phyloP scores from a whole-genome alignment of 2,329 filamentous ascomycete genomes.

The Tolypocladium capitatum region DNA sequence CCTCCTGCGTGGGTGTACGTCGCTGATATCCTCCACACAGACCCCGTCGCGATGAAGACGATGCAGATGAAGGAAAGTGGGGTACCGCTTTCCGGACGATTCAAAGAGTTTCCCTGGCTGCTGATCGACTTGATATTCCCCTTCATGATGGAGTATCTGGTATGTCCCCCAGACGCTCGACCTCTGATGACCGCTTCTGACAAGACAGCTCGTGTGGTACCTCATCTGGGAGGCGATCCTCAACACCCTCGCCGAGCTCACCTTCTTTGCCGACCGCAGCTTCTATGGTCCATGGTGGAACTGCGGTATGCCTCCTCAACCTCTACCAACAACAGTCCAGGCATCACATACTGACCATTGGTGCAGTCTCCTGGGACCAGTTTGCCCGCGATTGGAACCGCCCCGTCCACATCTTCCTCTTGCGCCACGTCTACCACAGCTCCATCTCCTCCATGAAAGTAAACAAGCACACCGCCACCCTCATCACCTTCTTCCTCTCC shows the following conservation, averaged over 20 bases:
- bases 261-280: conserved; percentile 61
- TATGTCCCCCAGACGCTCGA: conserved; percentile 9
- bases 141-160: conserved; percentile 64
- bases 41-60: conserved; percentile 57
- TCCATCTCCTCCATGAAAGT: conserved; percentile 62
- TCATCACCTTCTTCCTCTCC: conserved; percentile 62
- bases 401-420: conserved; percentile 64
- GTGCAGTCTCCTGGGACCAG: conserved; percentile 52
- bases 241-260: conserved; percentile 65
- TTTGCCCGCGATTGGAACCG: conserved; percentile 70
- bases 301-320: conserved; percentile 22
- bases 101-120: conserved; percentile 60
- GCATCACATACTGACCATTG: not conserved
- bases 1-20: not conserved
- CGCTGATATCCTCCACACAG: conserved; percentile 10
- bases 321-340: not conserved
- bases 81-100: conserved; percentile 45
- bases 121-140: conserved; percentile 65
- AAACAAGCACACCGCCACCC: conserved; percentile 56
- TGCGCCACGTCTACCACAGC: conserved; percentile 68
- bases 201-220: conserved; percentile 52
- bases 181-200: not conserved
- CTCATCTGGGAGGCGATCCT: conserved; percentile 67
- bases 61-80: conserved; percentile 54
- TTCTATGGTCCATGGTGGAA: conserved; percentile 59